A percentile compares a stretch with the other conserved stretches of the same genome.
These are phyloP conservation scores for Phytopythium aichiense DNA, from an alignment of 352 stramenopile genomes.

Conservation along the genomic window DNA sequence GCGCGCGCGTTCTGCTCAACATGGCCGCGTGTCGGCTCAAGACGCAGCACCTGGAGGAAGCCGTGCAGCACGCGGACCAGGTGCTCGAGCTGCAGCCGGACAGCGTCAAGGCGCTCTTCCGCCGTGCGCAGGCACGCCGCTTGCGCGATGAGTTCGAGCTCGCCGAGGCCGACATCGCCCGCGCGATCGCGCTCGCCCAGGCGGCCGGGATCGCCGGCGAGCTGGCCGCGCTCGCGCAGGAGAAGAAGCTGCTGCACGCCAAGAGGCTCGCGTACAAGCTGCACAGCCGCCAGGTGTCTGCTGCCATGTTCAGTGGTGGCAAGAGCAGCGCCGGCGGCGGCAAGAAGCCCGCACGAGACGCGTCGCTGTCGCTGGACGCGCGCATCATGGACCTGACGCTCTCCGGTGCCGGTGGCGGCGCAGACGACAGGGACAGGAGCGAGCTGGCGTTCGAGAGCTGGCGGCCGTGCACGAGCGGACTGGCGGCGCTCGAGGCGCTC, in stretches of 20 bases:
- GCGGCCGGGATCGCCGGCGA: slow-evolving; percentile 5
- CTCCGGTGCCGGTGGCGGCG: slow-evolving; percentile 1
- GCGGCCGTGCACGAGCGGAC: slow-evolving; percentile 33
- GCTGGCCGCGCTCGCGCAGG: slow-evolving; percentile 34
- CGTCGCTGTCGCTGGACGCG: neutral
- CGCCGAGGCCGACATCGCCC: slow-evolving; percentile 41
- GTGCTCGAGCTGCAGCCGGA: slow-evolving; percentile 48
- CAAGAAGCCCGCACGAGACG: slow-evolving; percentile 1
- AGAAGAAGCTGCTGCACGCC: slow-evolving; percentile 53
- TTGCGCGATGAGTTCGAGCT: slow-evolving; percentile 68
- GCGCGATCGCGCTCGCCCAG: slow-evolving; percentile 24
- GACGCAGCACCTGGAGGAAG: slow-evolving; percentile 67
- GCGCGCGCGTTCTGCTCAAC: slow-evolving; percentile 67
- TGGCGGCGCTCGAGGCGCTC: slow-evolving; percentile 34
- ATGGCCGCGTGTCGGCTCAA: slow-evolving; percentile 72
- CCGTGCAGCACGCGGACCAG: slow-evolving; percentile 55
- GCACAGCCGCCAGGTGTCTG: slow-evolving; percentile 55
- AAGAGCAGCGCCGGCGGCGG: slow-evolving; percentile 6
- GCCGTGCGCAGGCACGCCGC: slow-evolving; percentile 57
- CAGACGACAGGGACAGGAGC: slow-evolving; percentile 3
- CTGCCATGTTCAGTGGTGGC: slow-evolving; percentile 59
- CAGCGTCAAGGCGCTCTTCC: slow-evolving; percentile 68
- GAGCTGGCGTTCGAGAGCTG: slow-evolving; percentile 34
- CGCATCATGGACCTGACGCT: slow-evolving; percentile 28
- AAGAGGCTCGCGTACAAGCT: slow-evolving; percentile 75